Conservation (phyloP, 352 stramenopile species). For the Phytophthora sp. region DNA sequence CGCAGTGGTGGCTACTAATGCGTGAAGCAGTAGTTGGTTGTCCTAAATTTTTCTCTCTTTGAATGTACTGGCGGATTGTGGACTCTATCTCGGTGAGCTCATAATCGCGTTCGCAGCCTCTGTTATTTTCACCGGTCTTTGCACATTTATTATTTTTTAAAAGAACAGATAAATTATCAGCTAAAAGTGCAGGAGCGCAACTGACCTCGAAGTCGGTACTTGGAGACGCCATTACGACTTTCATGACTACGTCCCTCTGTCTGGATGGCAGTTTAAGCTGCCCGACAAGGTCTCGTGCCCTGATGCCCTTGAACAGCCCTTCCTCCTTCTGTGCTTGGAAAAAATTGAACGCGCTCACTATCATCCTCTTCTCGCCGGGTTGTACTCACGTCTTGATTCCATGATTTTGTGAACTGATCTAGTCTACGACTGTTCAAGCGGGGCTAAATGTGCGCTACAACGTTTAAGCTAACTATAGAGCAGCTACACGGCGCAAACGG, state of each 20-base stretch:
- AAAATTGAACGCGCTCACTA: too few species aligned
- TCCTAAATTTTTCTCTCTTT: neutral
- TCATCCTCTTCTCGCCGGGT: too few species aligned
- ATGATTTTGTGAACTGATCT: too few species aligned
- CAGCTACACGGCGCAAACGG: neutral
- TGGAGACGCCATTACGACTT: neutral
- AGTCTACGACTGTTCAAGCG: too few species aligned
- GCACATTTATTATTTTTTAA: neutral
- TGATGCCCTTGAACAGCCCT: too few species aligned
- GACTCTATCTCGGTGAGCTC: neutral
- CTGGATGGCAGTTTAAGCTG: too few species aligned
- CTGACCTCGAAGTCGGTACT: neutral
- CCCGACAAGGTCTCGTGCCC: too few species aligned
- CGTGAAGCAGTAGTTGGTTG: neutral
- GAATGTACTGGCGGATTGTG: constrained; percentile 2
- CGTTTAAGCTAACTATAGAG: neutral
- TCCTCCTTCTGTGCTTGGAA: too few species aligned
- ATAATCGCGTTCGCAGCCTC: neutral
- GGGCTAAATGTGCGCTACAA: too few species aligned
- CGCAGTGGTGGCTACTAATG: neutral
- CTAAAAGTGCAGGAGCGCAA: neutral
- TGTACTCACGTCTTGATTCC: too few species aligned
- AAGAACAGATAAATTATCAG: neutral
- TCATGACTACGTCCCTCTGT: too few species aligned
- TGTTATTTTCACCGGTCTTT: neutral